Conservation (phyloP, 441 rosid species). For the Eruca vesicaria region DNA sequence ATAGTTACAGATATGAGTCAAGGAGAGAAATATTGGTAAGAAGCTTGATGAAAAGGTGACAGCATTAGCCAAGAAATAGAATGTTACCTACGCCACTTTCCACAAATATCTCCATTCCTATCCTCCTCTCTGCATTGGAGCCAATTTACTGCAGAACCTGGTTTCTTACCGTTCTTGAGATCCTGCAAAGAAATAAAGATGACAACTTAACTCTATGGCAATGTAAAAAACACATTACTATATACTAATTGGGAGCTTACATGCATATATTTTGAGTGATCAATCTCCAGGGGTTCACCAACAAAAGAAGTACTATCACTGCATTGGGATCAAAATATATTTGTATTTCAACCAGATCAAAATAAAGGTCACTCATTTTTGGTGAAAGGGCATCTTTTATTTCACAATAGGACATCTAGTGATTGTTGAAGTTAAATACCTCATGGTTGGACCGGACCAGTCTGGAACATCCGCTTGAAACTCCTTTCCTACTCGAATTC, state of each 20-base stretch:
- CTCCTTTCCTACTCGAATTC: slow-evolving; percentile 69
- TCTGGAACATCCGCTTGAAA: slow-evolving; percentile 85
- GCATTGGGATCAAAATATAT: no score
- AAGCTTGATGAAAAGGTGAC: not conserved
- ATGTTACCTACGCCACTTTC: slow-evolving; percentile 88
- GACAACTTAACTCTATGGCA: slow-evolving; percentile 7
- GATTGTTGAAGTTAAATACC: slow-evolving; percentile 37
- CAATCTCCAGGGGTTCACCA: slow-evolving; percentile 56
- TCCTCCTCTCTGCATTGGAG: slow-evolving; percentile 69
- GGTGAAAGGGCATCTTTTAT: slow-evolving; percentile 5
- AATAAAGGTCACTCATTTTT: not conserved
- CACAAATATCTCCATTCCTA: slow-evolving; percentile 56
- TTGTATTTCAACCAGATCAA: no score
- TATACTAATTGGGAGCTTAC: slow-evolving; percentile 43
- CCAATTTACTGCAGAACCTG: slow-evolving; percentile 58
- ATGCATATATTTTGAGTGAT: slow-evolving; percentile 39
- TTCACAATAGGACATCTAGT: not conserved
- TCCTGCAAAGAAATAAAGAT: slow-evolving; percentile 43
- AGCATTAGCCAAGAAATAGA: slow-evolving; percentile 2
- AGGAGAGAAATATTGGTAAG: no score
- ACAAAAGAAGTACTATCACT: slow-evolving; percentile 50
- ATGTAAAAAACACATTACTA: not conserved
- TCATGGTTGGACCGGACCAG: slow-evolving; percentile 59
- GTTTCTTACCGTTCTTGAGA: slow-evolving; percentile 36
- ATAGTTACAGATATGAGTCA: slow-evolving; percentile 5